Evolutionary conservation across 192 early-diverging fungal species (phyloP), one percentile per base, ranked within the genome.

Genomic region (Pilobolus umbonatus): DNA sequence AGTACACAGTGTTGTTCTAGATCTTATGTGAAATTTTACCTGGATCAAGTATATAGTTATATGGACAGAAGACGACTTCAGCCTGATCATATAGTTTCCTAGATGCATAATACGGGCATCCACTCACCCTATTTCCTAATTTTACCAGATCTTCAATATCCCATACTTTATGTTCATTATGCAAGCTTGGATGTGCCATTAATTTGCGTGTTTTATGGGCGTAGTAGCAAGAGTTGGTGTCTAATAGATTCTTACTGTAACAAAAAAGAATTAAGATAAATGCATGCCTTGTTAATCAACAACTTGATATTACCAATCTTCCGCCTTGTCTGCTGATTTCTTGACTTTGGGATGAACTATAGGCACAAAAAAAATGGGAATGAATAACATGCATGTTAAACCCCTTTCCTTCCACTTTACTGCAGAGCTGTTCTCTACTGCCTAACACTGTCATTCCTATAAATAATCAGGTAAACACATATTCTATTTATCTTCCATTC

Each of bases 21-120:
- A n/a, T n/a, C n/a, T n/a, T n/a, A n/a, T n/a, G n/a, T n/a, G n/a
- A n/a, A n/a, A n/a, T 40, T 46, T 59, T 67, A 72, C 70, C 29
- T n/a, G 85, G 85, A 60, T 84, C 82, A 38, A 86, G 64, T 0
- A 86, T 67, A 30, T 86, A 86, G 36, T 86, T 84, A 57, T 86
- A 86, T 0, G 85, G 85, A 31, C 81, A 83, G 49, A 86, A 85
- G 3, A 86, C 58, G 15, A 86, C 54, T 4, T 86, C 77, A 4
- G 82, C 82, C 2, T 24, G 39, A 5, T 49, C 67, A 6, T 74
- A 59, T 15, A 81, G 7, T 5, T 67, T 74, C 25, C 76, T 72
- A 4, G 77, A 42, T 2, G 82, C 76, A 59, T 64, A 86, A 60
- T 85, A 86, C 1, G 85, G 76, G 24, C 85, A 86, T 2, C 53